Conservation (phyloP, 2,329 filamentous ascomycete genomes). For the Aspergillus spinulosporus region DNA sequence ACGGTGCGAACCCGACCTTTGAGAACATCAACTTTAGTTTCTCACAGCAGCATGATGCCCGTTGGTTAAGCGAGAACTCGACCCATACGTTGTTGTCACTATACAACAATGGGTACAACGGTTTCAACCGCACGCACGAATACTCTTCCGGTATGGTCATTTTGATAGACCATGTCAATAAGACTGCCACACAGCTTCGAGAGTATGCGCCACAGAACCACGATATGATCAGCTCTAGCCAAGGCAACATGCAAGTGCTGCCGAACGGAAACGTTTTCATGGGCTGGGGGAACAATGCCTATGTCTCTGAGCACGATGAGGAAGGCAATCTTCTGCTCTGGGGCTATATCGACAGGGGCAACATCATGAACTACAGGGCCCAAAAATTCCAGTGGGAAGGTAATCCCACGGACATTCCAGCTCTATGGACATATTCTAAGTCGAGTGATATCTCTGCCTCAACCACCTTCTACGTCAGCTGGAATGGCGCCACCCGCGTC, state of each 20-base stretch:
- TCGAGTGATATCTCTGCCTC: constrained; percentile 27
- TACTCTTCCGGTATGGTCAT: constrained; percentile 44
- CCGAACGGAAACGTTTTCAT: constrained; percentile 41
- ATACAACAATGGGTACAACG: constrained; percentile 47
- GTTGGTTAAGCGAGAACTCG: constrained; percentile 40
- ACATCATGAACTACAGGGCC: constrained; percentile 45
- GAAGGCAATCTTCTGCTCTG: constrained; percentile 41
- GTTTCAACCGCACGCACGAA: constrained; percentile 40
- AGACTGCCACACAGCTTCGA: constrained; percentile 36
- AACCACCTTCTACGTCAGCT: constrained; percentile 41
- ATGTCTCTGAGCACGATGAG: constrained; percentile 42
- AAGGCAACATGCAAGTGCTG: constrained; percentile 43
- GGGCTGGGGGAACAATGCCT: constrained; percentile 46
- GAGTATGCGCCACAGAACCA: constrained; percentile 31
- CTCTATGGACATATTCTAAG: constrained; percentile 42
- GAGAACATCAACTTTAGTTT: constrained; percentile 43
- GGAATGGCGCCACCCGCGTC: constrained; percentile 45
- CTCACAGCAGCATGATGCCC: constrained; percentile 47
- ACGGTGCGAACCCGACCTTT: constrained; percentile 40
- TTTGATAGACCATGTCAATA: constrained; percentile 38
- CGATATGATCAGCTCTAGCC: constrained; percentile 37
- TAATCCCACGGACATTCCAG: constrained; percentile 43
- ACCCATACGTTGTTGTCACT: constrained; percentile 42
- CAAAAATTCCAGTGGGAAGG: constrained; percentile 46
- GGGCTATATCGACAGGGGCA: constrained; percentile 35